Base-by-base conservation (phyloP, 306 rosid species). In the Pyrus communis region DNA sequence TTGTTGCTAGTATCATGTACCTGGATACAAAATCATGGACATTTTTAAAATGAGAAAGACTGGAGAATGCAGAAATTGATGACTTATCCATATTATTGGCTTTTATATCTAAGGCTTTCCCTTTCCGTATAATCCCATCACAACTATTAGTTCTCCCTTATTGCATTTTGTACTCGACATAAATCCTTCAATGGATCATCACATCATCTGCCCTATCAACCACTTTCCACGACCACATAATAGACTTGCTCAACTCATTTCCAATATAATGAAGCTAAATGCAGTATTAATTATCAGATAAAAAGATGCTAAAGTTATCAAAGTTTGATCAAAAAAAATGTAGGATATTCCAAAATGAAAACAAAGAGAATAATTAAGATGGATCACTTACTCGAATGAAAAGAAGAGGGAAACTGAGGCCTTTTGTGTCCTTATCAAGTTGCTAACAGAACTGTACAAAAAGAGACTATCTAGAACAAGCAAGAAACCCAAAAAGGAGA, bases 1-100 rank as follows among this genome's bases (percentile, higher is more conserved):
- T 96, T 51, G 99, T 96, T 10, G 99, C 98, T 75, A 96, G 85
- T 78, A 96, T 96, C 99, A 96, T 92, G 95, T 96, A 96, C 97
- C 99, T 96, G 92, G 64, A 83, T 52, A 77, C 71, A 83, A 75
- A 82, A 74, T 38, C 22, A 73, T 54, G 77, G 66, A 73, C 45
- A 73, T 17, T 45, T 68, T 76, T 74, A 65, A 62, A 77, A 73
- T 28, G 54, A 58, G 31, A 80, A 69, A 15, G 69, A 73, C 51
- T 31, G 2, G 15, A 51, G 15, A 35, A 75, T 40, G 42, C 46
- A 66, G 22, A 45, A 85, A 78, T 71, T 80, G 11, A 23, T 61
- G 73, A 62, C 21, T 15, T 49, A 17, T 49, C 55, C 21, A 49
- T 15, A 49, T 49, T 49, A 49, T 49, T 49, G 55, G 21, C 5